Evolutionary conservation across 2,329 filamentous ascomycete genomes (phyloP).

Genomic region (Talaromyces sp.): DNA sequence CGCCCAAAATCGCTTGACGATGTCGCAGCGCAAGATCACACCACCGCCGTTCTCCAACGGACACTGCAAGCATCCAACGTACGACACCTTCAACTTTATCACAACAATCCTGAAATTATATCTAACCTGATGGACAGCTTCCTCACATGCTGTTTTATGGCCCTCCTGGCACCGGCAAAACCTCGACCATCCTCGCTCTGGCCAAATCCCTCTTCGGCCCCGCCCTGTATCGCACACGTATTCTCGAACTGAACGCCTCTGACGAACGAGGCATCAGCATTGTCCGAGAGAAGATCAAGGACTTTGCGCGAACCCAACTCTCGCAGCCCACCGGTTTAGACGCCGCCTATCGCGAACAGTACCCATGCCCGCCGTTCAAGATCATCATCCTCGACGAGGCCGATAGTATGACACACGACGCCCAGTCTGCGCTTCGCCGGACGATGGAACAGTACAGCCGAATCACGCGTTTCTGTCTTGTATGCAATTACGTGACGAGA

Average conservation of each 20-base stretch:
- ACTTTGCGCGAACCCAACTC: conserved; percentile 93
- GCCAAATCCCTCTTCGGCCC: conserved; percentile 97
- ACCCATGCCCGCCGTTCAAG: conserved; percentile 96
- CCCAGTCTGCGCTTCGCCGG: conserved; percentile 81
- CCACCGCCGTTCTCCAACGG: conserved; percentile 83
- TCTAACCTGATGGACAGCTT: conserved; percentile 48
- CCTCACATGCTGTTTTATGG: conserved; percentile 99
- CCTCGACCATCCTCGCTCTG: conserved; percentile 91
- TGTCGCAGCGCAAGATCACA: conserved; percentile 96
- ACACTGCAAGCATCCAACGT: conserved; percentile 93
- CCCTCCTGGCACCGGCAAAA: conserved; percentile 95
- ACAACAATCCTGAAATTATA: not conserved
- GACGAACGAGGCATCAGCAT: conserved; percentile 98
- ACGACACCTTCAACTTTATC: conserved; percentile 9
- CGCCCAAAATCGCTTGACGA: conserved; percentile 90
- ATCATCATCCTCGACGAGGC: conserved; percentile 98
- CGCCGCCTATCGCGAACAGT: conserved; percentile 60
- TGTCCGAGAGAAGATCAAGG: conserved; percentile 95
- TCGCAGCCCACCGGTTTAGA: conserved; percentile 68
- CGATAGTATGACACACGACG: conserved; percentile 98
- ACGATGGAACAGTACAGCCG: conserved; percentile 99
- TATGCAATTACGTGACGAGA: conserved; percentile 97
- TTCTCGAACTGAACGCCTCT: conserved; percentile 98
- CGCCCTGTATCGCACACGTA: conserved; percentile 83
- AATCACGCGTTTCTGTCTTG: conserved; percentile 94